Evolutionary conservation across 768 basidiomycete genomes (phyloP).

Genomic region (Mycena haematopus): DNA sequence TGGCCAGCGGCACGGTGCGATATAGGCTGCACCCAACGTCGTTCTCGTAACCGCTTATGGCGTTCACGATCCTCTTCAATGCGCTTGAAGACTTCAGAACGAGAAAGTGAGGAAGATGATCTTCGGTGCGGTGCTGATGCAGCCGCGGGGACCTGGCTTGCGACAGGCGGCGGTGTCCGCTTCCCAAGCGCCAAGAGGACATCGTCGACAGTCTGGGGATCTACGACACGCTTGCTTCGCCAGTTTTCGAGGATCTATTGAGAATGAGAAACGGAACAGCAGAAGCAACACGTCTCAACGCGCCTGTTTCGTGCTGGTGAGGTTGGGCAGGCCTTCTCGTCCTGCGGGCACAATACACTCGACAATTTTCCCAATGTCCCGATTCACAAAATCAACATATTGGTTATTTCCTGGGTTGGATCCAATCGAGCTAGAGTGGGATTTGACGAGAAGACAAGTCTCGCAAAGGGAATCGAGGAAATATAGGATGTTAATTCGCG

Average conservation of each 20-base stretch:
- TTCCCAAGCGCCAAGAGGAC: slow-evolving; percentile 61
- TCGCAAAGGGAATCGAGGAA: slow-evolving; percentile 90
- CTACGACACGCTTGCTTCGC: slow-evolving; percentile 84
- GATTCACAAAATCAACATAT: slow-evolving; percentile 78
- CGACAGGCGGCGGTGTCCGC: slow-evolving; percentile 39
- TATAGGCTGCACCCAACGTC: slow-evolving; percentile 88
- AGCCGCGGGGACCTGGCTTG: slow-evolving; percentile 34
- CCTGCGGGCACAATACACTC: slow-evolving; percentile 88
- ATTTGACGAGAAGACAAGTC: slow-evolving; percentile 71
- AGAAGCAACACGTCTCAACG: slow-evolving; percentile 25
- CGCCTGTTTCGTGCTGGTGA: slow-evolving; percentile 88
- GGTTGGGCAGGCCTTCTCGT: slow-evolving; percentile 86
- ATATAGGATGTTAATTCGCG: slow-evolving; percentile 92
- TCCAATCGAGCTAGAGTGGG: slow-evolving; percentile 52
- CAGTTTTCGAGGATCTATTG: slow-evolving; percentile 88
- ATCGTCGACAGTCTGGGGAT: slow-evolving; percentile 79
- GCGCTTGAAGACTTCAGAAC: slow-evolving; percentile 78
- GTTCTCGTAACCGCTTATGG: slow-evolving; percentile 89
- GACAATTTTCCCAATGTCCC: slow-evolving; percentile 82
- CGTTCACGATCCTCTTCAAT: slow-evolving; percentile 94
- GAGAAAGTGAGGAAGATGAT: slow-evolving; percentile 48
- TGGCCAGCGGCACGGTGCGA: slow-evolving; percentile 55
- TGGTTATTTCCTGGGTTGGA: slow-evolving; percentile 52
- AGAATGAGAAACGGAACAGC: background rate
- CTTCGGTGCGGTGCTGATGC: slow-evolving; percentile 32